phyloP scores from a whole-genome alignment of 495 filamentous ascomycete species.

The Aeminium ludgeri region DNA sequence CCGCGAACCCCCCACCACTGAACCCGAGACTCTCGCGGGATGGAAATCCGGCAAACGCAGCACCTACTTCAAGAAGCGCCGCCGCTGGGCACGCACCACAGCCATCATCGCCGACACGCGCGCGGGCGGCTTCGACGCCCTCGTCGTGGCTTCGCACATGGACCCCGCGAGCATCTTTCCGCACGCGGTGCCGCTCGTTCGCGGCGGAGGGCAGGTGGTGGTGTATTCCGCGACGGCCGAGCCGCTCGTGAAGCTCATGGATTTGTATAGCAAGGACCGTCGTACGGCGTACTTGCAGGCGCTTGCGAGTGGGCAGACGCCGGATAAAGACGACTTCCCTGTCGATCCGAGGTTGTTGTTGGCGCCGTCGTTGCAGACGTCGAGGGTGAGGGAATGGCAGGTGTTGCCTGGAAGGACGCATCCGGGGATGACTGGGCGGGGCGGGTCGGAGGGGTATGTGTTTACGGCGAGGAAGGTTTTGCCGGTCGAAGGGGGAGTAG shows the following conservation, averaged over 20 bases:
- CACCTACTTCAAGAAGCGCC: constrained; percentile 68
- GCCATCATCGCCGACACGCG: constrained; percentile 55
- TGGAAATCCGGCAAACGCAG: constrained; percentile 65
- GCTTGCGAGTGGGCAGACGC: constrained; percentile 17
- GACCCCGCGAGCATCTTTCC: constrained; percentile 59
- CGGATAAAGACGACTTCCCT: constrained; percentile 51
- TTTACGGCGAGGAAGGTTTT: constrained; percentile 69
- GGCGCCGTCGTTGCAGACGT: constrained; percentile 62
- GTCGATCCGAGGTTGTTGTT: constrained; percentile 70
- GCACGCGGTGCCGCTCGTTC: constrained; percentile 56
- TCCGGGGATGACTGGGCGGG: constrained; percentile 74
- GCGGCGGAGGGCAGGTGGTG: constrained; percentile 69
- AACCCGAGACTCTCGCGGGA: constrained; percentile 37
- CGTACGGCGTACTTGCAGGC: constrained; percentile 49
- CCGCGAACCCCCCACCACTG: constrained; percentile 36
- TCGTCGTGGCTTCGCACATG: constrained; percentile 67
- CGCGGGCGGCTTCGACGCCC: constrained; percentile 61
- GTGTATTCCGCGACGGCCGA: constrained; percentile 69
- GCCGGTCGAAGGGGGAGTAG: constrained; percentile 58
- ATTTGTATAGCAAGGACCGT: constrained; percentile 61
- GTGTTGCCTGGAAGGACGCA: constrained; percentile 85
- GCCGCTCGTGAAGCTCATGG: constrained; percentile 52
- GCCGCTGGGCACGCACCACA: constrained; percentile 54
- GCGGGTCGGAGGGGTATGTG: constrained; percentile 80
- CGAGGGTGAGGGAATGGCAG: constrained; percentile 63